Base-by-base conservation (phyloP, 345 rosid genomes). In the Clarkia xantiana region DNA sequence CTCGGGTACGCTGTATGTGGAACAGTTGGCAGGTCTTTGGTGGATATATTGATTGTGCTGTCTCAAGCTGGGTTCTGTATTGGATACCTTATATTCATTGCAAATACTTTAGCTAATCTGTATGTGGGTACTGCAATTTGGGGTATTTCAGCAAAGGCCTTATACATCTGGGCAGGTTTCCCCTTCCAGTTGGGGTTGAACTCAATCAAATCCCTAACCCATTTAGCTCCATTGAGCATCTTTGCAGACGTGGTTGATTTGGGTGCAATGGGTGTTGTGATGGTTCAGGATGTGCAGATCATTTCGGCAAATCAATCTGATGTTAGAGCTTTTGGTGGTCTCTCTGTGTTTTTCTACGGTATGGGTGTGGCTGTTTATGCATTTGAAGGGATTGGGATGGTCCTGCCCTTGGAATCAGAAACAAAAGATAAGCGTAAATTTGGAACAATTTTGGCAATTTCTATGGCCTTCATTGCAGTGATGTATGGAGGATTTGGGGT, bases 171-270 rank as follows among this genome's bases (percentile, higher is more conserved):
- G 90, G 81, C 71, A 11, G 80, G 83, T 58, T 77, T 89, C 18
- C 97, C 94, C 0, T 85, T 89, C 54, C 95, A 89, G 40, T 68
- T 89, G 40, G 95, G 85, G 18, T 45, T 85, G 42, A 89, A 72
- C 70, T 85, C 94, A 0, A 68, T 89, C 29, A 62, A 78, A 40
- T 73, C 81, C 2, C 67, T 89, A 58, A 85, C 97, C 52, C 85
- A 85, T 64, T 56, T 82, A 68, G 97, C 97, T 9, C 97, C 95
- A 19, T 57, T 85, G 56, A 89, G 97, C 65, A 85, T 89, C 9
- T 82, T 89, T 56, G 94, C 97, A 16, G 95, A 89, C 57, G 43
- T 85, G 25, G 79, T 85, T 45, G 97, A 85, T 68, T 67, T 85
- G 9, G 90, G 64, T 13, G 86, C 97, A 3, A 82, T 79, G 84